Base-by-base conservation (phyloP, 345 rosid genomes). In the Turnera subulata region DNA sequence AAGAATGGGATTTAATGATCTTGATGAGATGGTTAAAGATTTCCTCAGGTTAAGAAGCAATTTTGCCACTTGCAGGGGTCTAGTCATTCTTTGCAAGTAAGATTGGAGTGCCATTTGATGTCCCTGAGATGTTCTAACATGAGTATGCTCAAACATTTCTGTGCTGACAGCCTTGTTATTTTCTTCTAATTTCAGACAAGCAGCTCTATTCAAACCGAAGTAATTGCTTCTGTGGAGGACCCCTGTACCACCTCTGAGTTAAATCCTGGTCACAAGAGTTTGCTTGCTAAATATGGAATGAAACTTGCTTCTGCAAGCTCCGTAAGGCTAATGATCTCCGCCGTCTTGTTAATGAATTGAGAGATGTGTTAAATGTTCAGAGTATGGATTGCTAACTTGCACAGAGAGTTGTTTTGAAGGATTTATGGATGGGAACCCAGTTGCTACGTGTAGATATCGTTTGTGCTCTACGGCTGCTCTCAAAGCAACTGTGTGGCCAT, bases 391-490 rank as follows among this genome's bases (percentile, higher is more conserved):
- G 17, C 51, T 37, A 45, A 19, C 19, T 23, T 14, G 58, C 46
- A 18, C 16, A 22, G 0, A 18, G 46, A 47, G 49, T 43, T 38
- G 11, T 63, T 38, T 51, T 56, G 52, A 66, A 85, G 88, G 78
- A 80, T 65, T 20, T 77, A 22, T 65, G 68, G 73, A 77, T 77
- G 80, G 92, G 88, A 50, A 85, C 84, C 24, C 88, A 78, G 32
- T 71, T 85, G 72, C 88, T 82, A 13, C 59, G 67, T 35, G 44
- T 73, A 25, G 88, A 85, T 59, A 63, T 80, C 40, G 56, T 52
- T 52, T 59, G 62, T 61, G 69, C 79, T 17, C 13, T 85, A 61
- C 67, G 66, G 60, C 64, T 85, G 57, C 71, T 85, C 35, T 11
- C 54, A 5, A 82, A 77, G 71, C 81, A 59, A 59, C 40, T 82